phyloP scores from a whole-genome alignment of 2,329 filamentous ascomycete species.

The Cucurbitaria berberidis region DNA sequence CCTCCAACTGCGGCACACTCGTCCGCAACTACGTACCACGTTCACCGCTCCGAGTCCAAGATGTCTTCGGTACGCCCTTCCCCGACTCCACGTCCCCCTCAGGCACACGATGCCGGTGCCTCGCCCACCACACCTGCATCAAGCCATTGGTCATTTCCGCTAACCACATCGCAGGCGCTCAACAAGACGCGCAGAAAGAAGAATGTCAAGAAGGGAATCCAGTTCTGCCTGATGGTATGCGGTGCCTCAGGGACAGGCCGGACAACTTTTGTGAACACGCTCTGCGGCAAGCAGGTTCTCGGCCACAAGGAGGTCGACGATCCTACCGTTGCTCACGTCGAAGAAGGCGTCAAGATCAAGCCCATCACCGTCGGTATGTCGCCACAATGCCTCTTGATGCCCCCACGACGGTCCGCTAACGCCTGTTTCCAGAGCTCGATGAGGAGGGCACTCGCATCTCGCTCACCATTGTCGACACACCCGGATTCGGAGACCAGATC shows the following conservation, averaged over 20 bases:
- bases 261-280: constrained; percentile 99
- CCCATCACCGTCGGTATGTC: constrained; percentile 90
- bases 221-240: constrained; percentile 99
- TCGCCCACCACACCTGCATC: constrained; percentile 18
- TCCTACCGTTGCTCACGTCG: constrained; percentile 82
- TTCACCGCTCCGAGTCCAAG: constrained; percentile 29
- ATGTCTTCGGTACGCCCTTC: constrained; percentile 48
- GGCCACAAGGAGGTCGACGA: constrained; percentile 93
- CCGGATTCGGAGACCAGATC: constrained; percentile 97
- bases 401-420: constrained; percentile 7
- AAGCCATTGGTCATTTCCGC: constrained; percentile 26
- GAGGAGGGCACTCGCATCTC: constrained; percentile 99
- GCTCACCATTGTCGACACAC: constrained; percentile 97
- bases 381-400: not conserved
- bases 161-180: constrained; percentile 54
- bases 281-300: constrained; percentile 93
- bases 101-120: constrained; percentile 28
- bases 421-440: constrained; percentile 70
- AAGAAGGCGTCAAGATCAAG: constrained; percentile 98
- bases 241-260: constrained; percentile 98
- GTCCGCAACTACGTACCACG: constrained; percentile 25
- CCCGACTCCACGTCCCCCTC: constrained; percentile 30
- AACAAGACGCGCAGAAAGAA: constrained; percentile 98
- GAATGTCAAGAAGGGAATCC: constrained; percentile 99
- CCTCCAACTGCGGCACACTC: constrained; percentile 23